Evolutionary conservation across 129 eudicot species (phyloP), one percentile per base, ranked within the genome.

Genomic region (Mikania micrantha): DNA sequence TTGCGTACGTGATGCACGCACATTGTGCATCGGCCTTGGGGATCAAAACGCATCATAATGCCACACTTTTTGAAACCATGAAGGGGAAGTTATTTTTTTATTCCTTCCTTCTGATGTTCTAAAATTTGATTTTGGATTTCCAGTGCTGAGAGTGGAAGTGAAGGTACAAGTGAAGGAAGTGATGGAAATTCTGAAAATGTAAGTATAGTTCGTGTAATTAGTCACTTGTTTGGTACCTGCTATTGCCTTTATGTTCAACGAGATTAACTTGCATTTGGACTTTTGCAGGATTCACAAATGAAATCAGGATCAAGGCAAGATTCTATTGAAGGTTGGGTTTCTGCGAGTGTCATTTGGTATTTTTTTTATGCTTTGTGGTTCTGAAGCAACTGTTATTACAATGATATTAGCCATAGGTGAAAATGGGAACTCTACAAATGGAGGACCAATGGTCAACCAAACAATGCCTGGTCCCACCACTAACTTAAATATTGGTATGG

Each of bases 111-210:
- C 34, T 60, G 44, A 60, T 60, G 44, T 35, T 60, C 8, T 5
- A 32, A 24, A 24, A 10, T 4, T 61, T 29, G 28, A 22, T 9
- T 41, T 64, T 32, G 67, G 39, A 50, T 69, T 65, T 87, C 81
- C 84, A 94, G 99, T 73, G 95, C 77, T 73, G 99, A 90, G 60
- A 94, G 97, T 61, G 95, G 77, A 57, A 94, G 95, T 60, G 97
- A 94, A 67, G 97, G 95, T 57, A 87, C 99, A 60, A 90, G 95
- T 72, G 99, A 83, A 64, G 99, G 99, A 83, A 94, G 95, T 83
- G 97, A 87, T 12, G 95, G 83, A 25, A 83, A 87, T 81, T 94
- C 99, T 53, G 90, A 90, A 78, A 87, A 94, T 87, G 99, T 94
- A 79, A 67, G 94, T 81, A 60, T 54, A 5, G 36, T 39, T 39